phyloP scores from a whole-genome alignment of 257 asterid species.

The Anisodus tanguticus region DNA sequence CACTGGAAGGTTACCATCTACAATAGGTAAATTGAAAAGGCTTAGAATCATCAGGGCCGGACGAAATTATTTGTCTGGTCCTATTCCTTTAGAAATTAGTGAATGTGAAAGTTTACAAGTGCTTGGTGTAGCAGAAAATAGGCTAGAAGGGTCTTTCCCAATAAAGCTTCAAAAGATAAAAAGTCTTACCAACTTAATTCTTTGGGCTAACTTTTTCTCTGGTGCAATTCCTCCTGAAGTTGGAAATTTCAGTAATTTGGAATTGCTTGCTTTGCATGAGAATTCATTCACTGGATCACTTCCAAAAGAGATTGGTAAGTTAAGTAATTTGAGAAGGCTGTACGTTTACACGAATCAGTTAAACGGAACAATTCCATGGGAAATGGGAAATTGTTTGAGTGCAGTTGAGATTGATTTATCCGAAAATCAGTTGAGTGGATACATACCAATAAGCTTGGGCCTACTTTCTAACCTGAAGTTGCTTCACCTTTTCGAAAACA shows the following conservation, averaged over 20 bases:
- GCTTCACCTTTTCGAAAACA: conserved; percentile 81
- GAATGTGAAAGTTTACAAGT: conserved; percentile 67
- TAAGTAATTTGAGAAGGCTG: conserved; percentile 49
- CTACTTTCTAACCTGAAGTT: conserved; percentile 52
- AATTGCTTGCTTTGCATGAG: conserved; percentile 65
- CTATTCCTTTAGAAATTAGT: conserved; percentile 61
- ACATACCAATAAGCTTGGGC: conserved; percentile 59
- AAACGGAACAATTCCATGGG: conserved; percentile 75
- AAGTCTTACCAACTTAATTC: conserved; percentile 57
- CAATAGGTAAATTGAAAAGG: conserved; percentile 59
- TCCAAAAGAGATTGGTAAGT: conserved; percentile 71
- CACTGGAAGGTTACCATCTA: conserved; percentile 65
- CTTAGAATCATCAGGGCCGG: conserved; percentile 75
- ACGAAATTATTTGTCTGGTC: conserved; percentile 62
- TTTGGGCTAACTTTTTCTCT: conserved; percentile 63
- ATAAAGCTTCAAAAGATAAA: conserved; percentile 57
- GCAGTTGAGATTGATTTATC: conserved; percentile 82
- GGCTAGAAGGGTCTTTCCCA: conserved; percentile 71
- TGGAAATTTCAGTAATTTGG: conserved; percentile 73
- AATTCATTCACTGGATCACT: conserved; percentile 64
- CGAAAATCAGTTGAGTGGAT: conserved; percentile 66
- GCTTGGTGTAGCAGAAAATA: conserved; percentile 73
- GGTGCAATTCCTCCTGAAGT: conserved; percentile 75
- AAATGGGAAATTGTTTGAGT: conserved; percentile 60
- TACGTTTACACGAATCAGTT: conserved; percentile 70